Conservation (phyloP, 202 grass and related monocot species). For the Sporobolus alterniflorus region DNA sequence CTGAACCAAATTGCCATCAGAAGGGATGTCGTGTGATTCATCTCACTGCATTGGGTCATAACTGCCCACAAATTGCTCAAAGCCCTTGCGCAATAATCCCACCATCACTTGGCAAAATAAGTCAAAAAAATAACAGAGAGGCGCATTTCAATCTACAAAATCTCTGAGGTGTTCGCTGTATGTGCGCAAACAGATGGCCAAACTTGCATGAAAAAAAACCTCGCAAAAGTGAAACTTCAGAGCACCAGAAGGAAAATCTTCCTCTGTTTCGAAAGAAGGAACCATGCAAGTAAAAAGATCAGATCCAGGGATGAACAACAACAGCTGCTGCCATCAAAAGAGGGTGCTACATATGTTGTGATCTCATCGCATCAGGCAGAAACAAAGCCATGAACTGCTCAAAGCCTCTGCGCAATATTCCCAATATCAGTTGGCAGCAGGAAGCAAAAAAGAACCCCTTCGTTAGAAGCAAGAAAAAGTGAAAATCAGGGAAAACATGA, state of each 20-base stretch:
- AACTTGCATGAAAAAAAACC: not conserved
- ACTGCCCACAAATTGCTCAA: constrained; percentile 42
- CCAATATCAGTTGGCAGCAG: constrained; percentile 62
- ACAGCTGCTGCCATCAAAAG: constrained; percentile 60
- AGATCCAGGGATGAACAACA: not conserved
- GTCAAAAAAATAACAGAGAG: not conserved
- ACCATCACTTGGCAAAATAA: constrained; percentile 45
- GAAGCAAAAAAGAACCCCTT: not conserved
- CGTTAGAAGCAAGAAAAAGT: not conserved
- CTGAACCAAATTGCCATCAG: constrained; percentile 39
- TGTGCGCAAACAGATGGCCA: too few relatives aligned
- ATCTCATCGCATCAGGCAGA: constrained; percentile 54
- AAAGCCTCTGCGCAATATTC: constrained; percentile 79
- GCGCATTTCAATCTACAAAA: not conserved
- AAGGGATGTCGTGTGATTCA: constrained; percentile 40
- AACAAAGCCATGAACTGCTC: constrained; percentile 41
- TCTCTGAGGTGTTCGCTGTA: too few relatives aligned
- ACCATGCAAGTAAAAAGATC: not conserved
- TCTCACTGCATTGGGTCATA: constrained; percentile 44
- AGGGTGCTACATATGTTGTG: constrained; percentile 21
- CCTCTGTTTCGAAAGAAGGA: not conserved
- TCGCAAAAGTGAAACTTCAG: not conserved
- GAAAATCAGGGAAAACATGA: not conserved
- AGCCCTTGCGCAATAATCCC: constrained; percentile 70
- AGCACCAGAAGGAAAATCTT: not conserved